Conservation (phyloP, 2,329 filamentous ascomycete genomes). For the Neocucurbitaria cava region DNA sequence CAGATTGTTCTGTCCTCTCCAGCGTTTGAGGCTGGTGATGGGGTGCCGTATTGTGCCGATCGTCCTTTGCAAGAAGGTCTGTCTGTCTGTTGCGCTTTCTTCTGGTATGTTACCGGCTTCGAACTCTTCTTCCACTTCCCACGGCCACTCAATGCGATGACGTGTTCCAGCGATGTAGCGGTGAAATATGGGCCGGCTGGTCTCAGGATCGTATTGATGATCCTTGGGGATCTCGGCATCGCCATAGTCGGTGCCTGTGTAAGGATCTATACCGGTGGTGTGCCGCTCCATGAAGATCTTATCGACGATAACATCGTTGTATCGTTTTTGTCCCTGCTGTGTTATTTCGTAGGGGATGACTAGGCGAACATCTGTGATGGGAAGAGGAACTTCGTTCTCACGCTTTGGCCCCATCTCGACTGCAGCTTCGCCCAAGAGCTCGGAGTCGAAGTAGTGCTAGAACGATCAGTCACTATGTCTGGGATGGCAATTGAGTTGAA, state of each 20-base stretch:
- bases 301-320: conserved; percentile 61
- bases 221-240: conserved; percentile 32
- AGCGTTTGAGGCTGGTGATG: conserved; percentile 24
- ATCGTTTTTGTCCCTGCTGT: conserved; percentile 58
- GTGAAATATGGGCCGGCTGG: conserved; percentile 38
- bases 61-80: conserved; percentile 19
- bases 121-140: conserved; percentile 28
- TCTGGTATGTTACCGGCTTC: conserved; percentile 9
- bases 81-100: conserved; percentile 13
- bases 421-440: conserved; percentile 39
- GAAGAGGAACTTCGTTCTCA: conserved; percentile 63
- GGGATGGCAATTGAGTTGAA: neutral
- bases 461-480: neutral
- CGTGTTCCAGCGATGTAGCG: conserved; percentile 47
- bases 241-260: conserved; percentile 37
- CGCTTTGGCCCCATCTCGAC: conserved; percentile 52
- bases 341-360: conserved; percentile 71
- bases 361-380: conserved; percentile 77
- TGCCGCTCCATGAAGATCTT: conserved; percentile 40
- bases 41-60: conserved; percentile 25
- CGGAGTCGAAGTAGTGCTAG: conserved; percentile 52
- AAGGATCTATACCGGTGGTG: conserved; percentile 40
- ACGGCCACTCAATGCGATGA: conserved; percentile 40
- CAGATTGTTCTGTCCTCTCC: conserved; percentile 13
- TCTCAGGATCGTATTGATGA: conserved; percentile 40